A percentile compares a stretch with the other conserved stretches of the same genome.
phyloP scores from a whole-genome alignment of 768 basidiomycete species.

The Mycena filopes region DNA sequence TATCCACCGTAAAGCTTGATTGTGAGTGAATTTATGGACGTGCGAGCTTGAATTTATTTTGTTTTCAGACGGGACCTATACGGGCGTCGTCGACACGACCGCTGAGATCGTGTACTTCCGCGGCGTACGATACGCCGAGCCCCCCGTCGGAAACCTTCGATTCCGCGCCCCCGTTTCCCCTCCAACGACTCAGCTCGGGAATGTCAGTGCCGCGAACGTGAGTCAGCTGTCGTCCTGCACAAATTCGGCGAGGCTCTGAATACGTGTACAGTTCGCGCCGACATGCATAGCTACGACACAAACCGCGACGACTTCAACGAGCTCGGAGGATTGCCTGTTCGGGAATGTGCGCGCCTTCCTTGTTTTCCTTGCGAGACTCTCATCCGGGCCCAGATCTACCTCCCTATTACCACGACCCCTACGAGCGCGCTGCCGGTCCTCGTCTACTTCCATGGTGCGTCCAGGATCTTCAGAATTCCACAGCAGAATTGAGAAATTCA shows the following conservation, averaged over 20 bases:
- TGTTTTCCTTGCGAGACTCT: background rate
- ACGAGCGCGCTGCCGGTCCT: constrained; percentile 42
- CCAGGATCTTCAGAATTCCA: background rate
- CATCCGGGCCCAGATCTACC: constrained; percentile 22
- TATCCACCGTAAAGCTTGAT: constrained; percentile 35
- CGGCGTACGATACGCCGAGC: constrained; percentile 56
- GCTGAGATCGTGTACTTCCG: constrained; percentile 48
- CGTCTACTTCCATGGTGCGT: constrained; percentile 54
- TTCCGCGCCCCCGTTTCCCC: constrained; percentile 53
- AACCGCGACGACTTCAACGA: constrained; percentile 38
- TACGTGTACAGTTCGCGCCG: constrained; percentile 44
- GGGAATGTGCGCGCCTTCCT: constrained; percentile 46
- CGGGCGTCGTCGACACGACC: constrained; percentile 42
- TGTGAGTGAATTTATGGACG: constrained; percentile 24
- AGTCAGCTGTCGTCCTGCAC: background rate
- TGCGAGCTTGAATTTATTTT: background rate
- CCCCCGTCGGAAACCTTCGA: constrained; percentile 54
- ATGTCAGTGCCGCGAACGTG: constrained; percentile 50
- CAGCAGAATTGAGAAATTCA: background rate
- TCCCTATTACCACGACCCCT: constrained; percentile 27
- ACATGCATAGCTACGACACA: constrained; percentile 48
- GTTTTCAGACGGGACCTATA: constrained; percentile 47
- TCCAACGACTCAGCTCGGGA: constrained; percentile 47
- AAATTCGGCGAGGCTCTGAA: background rate
- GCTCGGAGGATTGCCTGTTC: constrained; percentile 57